Base-by-base conservation (phyloP, 257 asterid species). In the Haberlea rhodopensis region DNA sequence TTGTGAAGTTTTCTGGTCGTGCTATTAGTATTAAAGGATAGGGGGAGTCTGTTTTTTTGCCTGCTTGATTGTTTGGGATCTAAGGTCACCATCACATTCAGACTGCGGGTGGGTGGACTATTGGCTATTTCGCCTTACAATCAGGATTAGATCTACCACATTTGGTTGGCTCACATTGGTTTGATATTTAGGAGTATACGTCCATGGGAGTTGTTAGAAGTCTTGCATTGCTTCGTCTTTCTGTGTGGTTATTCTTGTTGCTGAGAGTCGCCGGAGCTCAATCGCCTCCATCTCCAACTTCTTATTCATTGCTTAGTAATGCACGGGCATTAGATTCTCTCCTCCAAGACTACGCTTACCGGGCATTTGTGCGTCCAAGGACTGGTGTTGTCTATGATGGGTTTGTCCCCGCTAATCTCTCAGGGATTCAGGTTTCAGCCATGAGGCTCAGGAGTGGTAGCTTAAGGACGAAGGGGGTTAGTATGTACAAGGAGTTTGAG, bases 361-460 rank as follows among this genome's bases (percentile, higher is more conserved):
- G 32, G 22, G 84, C 95, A 53, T 77, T 89, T 69, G 51, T 49
- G 61, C 76, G 70, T 6, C 86, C 84, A 3, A 75, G 68, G 57
- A 89, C 96, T 0, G 94, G 95, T 9, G 59, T 68, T 43, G 69
- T 76, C 43, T 89, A 82, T 62, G 80, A 84, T 57, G 95, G 83
- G 6, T 34, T 13, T 8, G 80, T 69, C 13, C 84, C 92, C 11
- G 53, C 76, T 6, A 86, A 84, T 72, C 77, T 89, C 25, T 81
- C 87, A 2, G 95, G 95, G 46, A 67, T 87, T 66, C 67, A 56
- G 60, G 79, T 86, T 27, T 78, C 95, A 6, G 94, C 77, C 1
- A 16, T 87, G 76, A 75, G 95, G 82, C 86, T 86, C 8, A 78
- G 90, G 68, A 85, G 85, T 73, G 96, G 96, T 16, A 81, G 95